These are phyloP conservation scores for Extremus antarcticus DNA, from an alignment of 495 filamentous ascomycete genomes.

Conservation along the genomic window DNA sequence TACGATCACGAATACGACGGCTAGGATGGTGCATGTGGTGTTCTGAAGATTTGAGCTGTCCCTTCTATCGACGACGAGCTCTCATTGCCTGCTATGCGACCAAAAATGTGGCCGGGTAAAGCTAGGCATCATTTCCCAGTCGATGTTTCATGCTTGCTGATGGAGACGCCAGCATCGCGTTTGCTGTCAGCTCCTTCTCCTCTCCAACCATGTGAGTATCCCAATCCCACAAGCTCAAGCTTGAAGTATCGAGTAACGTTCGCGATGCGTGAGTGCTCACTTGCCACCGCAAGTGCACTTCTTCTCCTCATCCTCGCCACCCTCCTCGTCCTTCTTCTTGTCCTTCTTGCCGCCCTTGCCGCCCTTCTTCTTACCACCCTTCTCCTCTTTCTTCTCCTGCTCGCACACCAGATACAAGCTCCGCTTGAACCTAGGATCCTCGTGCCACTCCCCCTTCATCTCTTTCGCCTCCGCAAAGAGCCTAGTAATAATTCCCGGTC, in stretches of 20 bases:
- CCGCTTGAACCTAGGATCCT: conserved; percentile 22
- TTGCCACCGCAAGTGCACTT: background rate
- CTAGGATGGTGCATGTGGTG: too few relatives aligned
- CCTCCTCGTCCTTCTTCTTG: background rate
- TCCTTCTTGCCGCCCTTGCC: background rate
- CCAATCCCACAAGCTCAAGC: background rate
- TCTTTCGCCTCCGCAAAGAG: conserved; percentile 20
- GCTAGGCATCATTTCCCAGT: too few relatives aligned
- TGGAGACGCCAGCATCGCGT: too few relatives aligned
- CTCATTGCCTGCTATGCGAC: too few relatives aligned
- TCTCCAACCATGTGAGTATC: background rate
- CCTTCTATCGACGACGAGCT: too few relatives aligned
- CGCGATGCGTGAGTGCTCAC: background rate
- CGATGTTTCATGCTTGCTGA: too few relatives aligned
- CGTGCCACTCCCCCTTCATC: conserved; percentile 26
- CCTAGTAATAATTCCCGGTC: background rate
- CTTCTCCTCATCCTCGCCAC: background rate
- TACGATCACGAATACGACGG: too few relatives aligned
- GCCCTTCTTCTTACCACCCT: background rate
- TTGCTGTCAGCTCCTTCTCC: too few relatives aligned
- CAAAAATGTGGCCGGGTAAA: too few relatives aligned
- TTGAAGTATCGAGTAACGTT: background rate
- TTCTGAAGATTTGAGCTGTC: too few relatives aligned
- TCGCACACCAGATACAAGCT: conserved; percentile 23
- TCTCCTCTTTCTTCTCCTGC: conserved; percentile 10